Percentiles rank a stretch among this genome's conserved stretches.
Conservation (phyloP, 2,329 filamentous ascomycete genomes). For the Nemania bipapillata region DNA sequence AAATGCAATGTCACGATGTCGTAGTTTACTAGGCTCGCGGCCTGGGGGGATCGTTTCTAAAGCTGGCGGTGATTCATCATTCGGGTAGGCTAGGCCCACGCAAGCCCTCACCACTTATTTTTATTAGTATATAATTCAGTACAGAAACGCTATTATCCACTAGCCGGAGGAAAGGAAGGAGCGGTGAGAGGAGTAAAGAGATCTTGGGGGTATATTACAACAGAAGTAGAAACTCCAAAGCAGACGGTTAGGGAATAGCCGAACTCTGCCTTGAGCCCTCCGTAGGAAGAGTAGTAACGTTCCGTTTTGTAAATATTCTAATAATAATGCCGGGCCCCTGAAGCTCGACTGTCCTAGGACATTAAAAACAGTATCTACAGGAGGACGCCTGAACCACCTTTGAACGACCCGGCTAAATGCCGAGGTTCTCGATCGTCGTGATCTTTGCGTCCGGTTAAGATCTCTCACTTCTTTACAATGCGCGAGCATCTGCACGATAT, state of each 20-base stretch:
- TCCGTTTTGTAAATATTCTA: constrained; percentile 12
- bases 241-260: background rate
- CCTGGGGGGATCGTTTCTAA: background rate
- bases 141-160: no score
- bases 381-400: background rate
- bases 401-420: background rate
- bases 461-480: background rate
- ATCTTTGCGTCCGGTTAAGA: background rate
- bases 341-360: background rate
- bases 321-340: constrained; percentile 1
- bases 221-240: constrained; percentile 9
- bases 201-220: background rate
- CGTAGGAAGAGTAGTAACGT: background rate
- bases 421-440: background rate
- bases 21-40: background rate
- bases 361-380: background rate
- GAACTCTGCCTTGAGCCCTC: background rate
- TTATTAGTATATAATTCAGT: background rate
- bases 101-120: background rate
- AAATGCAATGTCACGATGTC: background rate
- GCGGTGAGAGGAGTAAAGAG: no score
- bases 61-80: background rate
- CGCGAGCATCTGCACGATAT: background rate
- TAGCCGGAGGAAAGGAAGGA: background rate
- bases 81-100: background rate